Evolutionary conservation across 1,284 basidiomycete species (phyloP).

Genomic region (Ustilago esculenta): DNA sequence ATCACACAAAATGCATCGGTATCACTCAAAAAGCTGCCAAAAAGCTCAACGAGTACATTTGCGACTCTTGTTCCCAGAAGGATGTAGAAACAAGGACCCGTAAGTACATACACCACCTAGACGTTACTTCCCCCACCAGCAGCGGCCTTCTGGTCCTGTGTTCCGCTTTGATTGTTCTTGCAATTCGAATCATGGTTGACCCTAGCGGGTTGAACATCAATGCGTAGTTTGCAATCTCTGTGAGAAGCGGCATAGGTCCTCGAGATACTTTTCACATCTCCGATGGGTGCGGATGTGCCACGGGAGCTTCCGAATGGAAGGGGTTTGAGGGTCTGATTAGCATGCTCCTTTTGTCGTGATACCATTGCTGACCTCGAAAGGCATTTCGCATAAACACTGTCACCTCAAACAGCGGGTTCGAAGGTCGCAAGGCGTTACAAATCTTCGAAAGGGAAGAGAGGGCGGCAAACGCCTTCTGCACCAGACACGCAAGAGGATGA

Average conservation of each 20-base stretch:
- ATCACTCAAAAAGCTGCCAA: conserved; percentile 57
- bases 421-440: conserved; percentile 25
- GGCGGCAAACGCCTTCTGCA: conserved; percentile 6
- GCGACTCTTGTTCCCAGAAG: conserved; percentile 41
- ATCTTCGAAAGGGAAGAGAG: conserved; percentile 13
- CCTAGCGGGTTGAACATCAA: not conserved
- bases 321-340: too few species aligned
- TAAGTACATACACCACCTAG: conserved; percentile 31
- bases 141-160: too few species aligned
- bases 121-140: too few species aligned
- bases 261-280: too few species aligned
- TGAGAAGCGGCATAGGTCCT: conserved; percentile 2
- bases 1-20: conserved; percentile 61
- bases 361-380: not conserved
- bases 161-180: not conserved
- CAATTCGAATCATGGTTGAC: not conserved
- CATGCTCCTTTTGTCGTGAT: too few species aligned
- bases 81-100: conserved; percentile 14
- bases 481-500: not conserved
- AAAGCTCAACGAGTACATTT: conserved; percentile 57
- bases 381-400: not conserved
- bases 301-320: conserved; percentile 1
- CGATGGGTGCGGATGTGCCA: too few species aligned
- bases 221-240: not conserved
- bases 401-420: not conserved